A percentile compares a stretch with the other conserved stretches of the same genome.
phyloP scores from a whole-genome alignment of 2,329 filamentous ascomycete genomes.

The Aureobasidium lini region DNA sequence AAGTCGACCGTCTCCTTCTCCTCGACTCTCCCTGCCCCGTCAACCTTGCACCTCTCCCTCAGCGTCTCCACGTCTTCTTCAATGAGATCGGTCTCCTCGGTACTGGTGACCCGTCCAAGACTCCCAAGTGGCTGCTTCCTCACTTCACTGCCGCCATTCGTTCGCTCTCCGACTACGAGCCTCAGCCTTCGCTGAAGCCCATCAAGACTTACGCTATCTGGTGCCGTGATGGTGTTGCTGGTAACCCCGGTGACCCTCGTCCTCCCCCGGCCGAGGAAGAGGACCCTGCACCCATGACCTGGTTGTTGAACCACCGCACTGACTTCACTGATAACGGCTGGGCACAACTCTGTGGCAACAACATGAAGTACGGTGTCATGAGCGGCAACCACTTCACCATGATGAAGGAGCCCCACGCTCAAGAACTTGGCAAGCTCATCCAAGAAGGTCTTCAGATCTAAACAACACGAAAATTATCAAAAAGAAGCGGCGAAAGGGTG shows the following conservation, averaged over 20 bases:
- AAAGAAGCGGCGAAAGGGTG: conserved; percentile 14
- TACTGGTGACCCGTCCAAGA: conserved; percentile 50
- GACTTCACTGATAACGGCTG: conserved; percentile 65
- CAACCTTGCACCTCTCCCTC: conserved; percentile 42
- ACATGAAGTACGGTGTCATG: conserved; percentile 60
- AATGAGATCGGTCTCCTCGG: conserved; percentile 65
- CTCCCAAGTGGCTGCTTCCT: conserved; percentile 65
- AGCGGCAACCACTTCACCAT: conserved; percentile 68
- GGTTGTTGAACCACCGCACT: conserved; percentile 64
- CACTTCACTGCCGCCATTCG: conserved; percentile 65
- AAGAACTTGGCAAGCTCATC: conserved; percentile 35
- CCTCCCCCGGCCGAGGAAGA: conserved; percentile 55
- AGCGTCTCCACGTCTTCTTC: conserved; percentile 62
- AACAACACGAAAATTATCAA: not conserved
- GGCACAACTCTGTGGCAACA: conserved; percentile 58
- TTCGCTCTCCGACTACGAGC: conserved; percentile 62
- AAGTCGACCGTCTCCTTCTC: conserved; percentile 44
- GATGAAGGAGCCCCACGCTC: conserved; percentile 55
- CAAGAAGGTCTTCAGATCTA: conserved; percentile 30
- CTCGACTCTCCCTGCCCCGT: conserved; percentile 49
- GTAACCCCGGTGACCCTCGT: conserved; percentile 56
- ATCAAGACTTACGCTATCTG: conserved; percentile 60
- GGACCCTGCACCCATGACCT: conserved; percentile 49
- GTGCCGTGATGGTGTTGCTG: conserved; percentile 67
- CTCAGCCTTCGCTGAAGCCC: conserved; percentile 54